Evolutionary conservation across 1,139 yeast species (phyloP), one percentile per base, ranked within the genome.

Genomic region (Debaryomycetaceae sp.): DNA sequence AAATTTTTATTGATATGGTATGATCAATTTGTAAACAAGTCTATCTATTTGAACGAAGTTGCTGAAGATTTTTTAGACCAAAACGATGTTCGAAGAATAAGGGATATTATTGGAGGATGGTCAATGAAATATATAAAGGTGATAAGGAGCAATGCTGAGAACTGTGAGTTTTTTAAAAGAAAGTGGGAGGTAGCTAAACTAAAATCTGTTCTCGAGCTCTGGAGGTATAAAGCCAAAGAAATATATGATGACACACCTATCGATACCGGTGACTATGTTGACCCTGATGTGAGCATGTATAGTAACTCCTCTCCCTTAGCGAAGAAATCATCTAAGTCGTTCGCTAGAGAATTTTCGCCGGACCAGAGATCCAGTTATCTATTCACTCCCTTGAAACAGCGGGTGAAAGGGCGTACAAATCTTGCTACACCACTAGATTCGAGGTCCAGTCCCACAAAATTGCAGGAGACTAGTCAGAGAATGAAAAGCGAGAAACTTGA

Each of bases 391-490:
- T 56, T 72, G 22, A 69, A 70, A 42, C 58, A 55, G 46, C 63
- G 60, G 33, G 53, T 53, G 6, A 42, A 51, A 3, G 43, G 50
- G 9, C 35, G 43, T 4, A 29, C 43, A 6, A 45, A 48, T 5
- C 51, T 52, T 3, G 53, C 63, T 6, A 63, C 67, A 2, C 72
- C 73, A 5, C 49, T 47, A 22, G 45, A 53, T 3, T 51, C 60
- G 1, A 39, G 37, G 34, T 43, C 43, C 6, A 71, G 77, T 53
- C 77, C 78, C 1, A 59, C 72, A 1, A 64, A 68, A 42, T 53
- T 72, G 13, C 75, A 69, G 45, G 74, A 68, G 47, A 72, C 78
- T 0, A 68, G 73, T 24, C 63, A 65, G 37, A 52, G 73, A 41
- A 52, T 72, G 49, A 63, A 63, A 39, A 58, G 58, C 33, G 73